phyloP scores from a whole-genome alignment of 495 filamentous ascomycete species.

The Tuber borchii region DNA sequence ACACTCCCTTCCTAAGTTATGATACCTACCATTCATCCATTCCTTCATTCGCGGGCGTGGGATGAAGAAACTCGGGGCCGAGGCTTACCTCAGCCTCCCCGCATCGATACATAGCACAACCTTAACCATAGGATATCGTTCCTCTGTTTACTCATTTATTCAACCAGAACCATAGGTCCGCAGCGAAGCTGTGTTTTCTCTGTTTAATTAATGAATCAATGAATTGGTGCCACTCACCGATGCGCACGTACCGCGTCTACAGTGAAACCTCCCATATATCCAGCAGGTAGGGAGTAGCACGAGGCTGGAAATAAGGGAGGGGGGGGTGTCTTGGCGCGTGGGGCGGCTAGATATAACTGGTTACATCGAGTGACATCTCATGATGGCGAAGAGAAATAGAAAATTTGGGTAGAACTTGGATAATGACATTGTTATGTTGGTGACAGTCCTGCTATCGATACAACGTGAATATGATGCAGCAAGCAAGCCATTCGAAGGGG shows the following conservation, averaged over 20 bases:
- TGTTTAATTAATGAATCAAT: constrained; percentile 3
- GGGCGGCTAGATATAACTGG: too few relatives aligned
- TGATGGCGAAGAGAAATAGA: too few relatives aligned
- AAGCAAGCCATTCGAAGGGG: too few relatives aligned
- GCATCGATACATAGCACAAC: constrained; percentile 12
- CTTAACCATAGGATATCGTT: neutral
- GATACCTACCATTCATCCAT: neutral
- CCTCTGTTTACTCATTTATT: neutral
- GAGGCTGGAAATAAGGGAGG: too few relatives aligned
- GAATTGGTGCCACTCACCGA: neutral
- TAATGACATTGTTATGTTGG: too few relatives aligned
- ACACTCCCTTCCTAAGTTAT: neutral
- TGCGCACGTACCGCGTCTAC: neutral
- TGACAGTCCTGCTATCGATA: too few relatives aligned
- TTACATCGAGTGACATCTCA: too few relatives aligned
- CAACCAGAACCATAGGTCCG: neutral
- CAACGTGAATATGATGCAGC: too few relatives aligned
- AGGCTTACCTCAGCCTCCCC: constrained; percentile 9
- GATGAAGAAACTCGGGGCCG: constrained; percentile 26
- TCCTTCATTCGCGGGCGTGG: constrained; percentile 25
- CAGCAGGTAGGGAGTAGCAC: too few relatives aligned
- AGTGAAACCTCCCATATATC: too few relatives aligned
- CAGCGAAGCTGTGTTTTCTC: neutral
- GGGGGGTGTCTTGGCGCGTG: too few relatives aligned
- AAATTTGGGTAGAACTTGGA: too few relatives aligned